Evolutionary conservation across 2,329 filamentous ascomycete genomes (phyloP).

Genomic region (Kalaharituber pfeilii): DNA sequence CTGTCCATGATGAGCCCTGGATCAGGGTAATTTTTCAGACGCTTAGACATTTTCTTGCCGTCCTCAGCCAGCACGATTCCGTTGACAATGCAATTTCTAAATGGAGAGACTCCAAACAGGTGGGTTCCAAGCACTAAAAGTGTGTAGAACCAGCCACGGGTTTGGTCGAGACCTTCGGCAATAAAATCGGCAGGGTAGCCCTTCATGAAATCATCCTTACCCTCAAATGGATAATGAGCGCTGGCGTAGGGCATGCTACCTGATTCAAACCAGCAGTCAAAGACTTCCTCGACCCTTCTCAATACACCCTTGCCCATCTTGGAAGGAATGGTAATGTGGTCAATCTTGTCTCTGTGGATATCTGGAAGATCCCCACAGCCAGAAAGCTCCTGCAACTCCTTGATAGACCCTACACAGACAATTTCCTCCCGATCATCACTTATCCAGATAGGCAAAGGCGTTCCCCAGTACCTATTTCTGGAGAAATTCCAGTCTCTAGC

Average conservation of each 20-base stretch:
- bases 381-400: conserved; percentile 68
- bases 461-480: conserved; percentile 89
- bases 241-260: conserved; percentile 90
- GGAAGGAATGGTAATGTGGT: conserved; percentile 85
- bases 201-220: conserved; percentile 60
- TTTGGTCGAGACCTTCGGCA: conserved; percentile 83
- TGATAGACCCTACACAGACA: conserved; percentile 69
- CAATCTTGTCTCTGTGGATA: conserved; percentile 81
- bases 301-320: conserved; percentile 72
- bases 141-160: conserved; percentile 93
- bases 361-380: conserved; percentile 77
- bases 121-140: conserved; percentile 75
- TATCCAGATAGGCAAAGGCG: conserved; percentile 78
- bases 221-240: conserved; percentile 83
- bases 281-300: conserved; percentile 68
- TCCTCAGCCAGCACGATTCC: conserved; percentile 86
- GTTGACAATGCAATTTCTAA: conserved; percentile 93
- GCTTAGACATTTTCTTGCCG: conserved; percentile 98
- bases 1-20: conserved; percentile 65
- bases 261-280: conserved; percentile 95
- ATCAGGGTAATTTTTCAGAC: conserved; percentile 90
- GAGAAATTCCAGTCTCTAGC: conserved; percentile 93
- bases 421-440: conserved; percentile 77
- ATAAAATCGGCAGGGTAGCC: conserved; percentile 88
- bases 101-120: conserved; percentile 67